These are phyloP conservation scores for Nothopassalora personata DNA, from an alignment of 2,329 filamentous ascomycete genomes.

Conservation along the genomic window DNA sequence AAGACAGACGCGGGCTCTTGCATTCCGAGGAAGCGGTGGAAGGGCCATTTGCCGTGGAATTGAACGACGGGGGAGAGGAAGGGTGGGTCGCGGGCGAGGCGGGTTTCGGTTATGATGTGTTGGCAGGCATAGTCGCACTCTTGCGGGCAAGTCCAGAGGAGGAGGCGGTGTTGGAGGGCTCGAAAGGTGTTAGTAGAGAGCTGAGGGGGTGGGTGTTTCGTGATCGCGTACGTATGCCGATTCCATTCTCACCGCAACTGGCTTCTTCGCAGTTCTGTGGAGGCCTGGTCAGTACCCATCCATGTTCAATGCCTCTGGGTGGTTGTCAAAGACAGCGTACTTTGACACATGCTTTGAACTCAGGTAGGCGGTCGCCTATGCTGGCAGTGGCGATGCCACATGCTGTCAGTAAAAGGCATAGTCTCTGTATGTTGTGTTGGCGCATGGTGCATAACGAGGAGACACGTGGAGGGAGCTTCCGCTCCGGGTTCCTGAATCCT, in stretches of 20 bases:
- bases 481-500: neutral
- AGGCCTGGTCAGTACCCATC: conserved; percentile 6
- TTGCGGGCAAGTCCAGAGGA: conserved; percentile 85
- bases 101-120: conserved; percentile 74
- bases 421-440: conserved; percentile 14
- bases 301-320: neutral
- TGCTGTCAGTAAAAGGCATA: conserved; percentile 18
- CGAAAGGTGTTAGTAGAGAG: conserved; percentile 18
- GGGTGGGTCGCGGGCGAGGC: conserved; percentile 59
- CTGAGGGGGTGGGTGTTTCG: neutral
- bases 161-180: conserved; percentile 79
- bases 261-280: conserved; percentile 68
- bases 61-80: conserved; percentile 69
- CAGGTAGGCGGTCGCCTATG: conserved; percentile 74
- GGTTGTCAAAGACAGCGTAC: conserved; percentile 45
- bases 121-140: conserved; percentile 99
- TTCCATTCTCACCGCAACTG: conserved; percentile 67
- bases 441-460: conserved; percentile 23
- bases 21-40: conserved; percentile 81
- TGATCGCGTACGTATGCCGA: conserved; percentile 61
- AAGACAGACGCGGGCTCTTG: conserved; percentile 92
- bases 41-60: conserved; percentile 99
- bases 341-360: conserved; percentile 81
- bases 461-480: neutral
- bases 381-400: conserved; percentile 52